These are phyloP conservation scores for Phytophthora macrochlamydospora DNA, from an alignment of 352 stramenopile genomes.

Conservation along the genomic window DNA sequence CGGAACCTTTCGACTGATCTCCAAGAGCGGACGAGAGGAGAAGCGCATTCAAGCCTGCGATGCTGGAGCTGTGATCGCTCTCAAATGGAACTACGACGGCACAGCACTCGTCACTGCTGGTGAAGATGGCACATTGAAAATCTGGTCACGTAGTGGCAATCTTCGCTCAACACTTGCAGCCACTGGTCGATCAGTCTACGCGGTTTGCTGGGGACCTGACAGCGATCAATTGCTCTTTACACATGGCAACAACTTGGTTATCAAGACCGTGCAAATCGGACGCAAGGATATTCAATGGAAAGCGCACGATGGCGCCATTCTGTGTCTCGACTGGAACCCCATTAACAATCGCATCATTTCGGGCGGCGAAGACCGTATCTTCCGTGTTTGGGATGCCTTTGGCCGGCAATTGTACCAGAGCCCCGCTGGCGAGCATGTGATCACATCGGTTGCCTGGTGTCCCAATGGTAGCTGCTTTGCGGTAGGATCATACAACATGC, in stretches of 20 bases:
- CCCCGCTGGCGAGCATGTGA: constrained; percentile 79
- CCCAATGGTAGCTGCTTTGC: constrained; percentile 92
- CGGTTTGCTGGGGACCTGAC: constrained; percentile 91
- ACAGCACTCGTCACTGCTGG: constrained; percentile 90
- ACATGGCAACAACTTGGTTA: constrained; percentile 87
- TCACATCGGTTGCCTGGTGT: constrained; percentile 92
- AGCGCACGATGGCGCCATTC: constrained; percentile 89
- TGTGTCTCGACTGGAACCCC: constrained; percentile 93
- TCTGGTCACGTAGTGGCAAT: constrained; percentile 89
- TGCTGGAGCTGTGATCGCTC: constrained; percentile 84
- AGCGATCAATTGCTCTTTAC: constrained; percentile 92
- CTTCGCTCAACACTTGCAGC: constrained; percentile 88
- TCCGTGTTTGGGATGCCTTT: constrained; percentile 93
- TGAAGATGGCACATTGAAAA: constrained; percentile 94
- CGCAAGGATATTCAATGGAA: constrained; percentile 91
- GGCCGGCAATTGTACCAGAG: constrained; percentile 92
- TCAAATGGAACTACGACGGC: constrained; percentile 94
- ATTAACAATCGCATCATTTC: constrained; percentile 93
- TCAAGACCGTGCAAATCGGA: constrained; percentile 92
- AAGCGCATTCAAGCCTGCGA: constrained; percentile 89
- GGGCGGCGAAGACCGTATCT: constrained; percentile 93
- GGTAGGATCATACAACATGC: constrained; percentile 92
- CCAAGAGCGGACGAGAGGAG: constrained; percentile 90
- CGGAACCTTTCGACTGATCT: constrained; percentile 89
- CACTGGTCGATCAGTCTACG: constrained; percentile 84